These are phyloP conservation scores for Dactylellina drechsleri DNA, from an alignment of 2,329 filamentous ascomycete genomes.

Conservation along the genomic window DNA sequence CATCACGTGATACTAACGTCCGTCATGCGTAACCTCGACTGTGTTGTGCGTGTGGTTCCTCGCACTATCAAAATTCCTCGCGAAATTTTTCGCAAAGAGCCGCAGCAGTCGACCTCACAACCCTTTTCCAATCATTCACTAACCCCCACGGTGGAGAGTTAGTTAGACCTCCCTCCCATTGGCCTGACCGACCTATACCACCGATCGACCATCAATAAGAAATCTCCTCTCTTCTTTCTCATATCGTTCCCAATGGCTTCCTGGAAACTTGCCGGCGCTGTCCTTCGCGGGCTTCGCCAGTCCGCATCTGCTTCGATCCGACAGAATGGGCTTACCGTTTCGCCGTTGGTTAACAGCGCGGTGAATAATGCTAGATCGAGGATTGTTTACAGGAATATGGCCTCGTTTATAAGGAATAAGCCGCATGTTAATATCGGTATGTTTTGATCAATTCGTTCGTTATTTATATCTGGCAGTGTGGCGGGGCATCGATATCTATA, in stretches of 20 bases:
- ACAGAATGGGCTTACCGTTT: slow-evolving; percentile 53
- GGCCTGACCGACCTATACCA: not conserved
- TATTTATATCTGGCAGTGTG: slow-evolving; percentile 4
- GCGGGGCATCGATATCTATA: slow-evolving; percentile 39
- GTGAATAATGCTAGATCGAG: slow-evolving; percentile 68
- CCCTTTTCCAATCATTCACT: slow-evolving; percentile 1
- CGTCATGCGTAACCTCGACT: not conserved
- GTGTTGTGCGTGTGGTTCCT: slow-evolving; percentile 37
- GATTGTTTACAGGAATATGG: slow-evolving; percentile 50
- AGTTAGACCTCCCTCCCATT: slow-evolving; percentile 1
- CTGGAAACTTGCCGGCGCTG: slow-evolving; percentile 57
- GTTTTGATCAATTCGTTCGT: slow-evolving; percentile 55
- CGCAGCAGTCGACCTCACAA: slow-evolving; percentile 19
- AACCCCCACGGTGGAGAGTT: slow-evolving; percentile 5
- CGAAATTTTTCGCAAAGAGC: slow-evolving; percentile 54
- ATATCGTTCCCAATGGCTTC: slow-evolving; percentile 57
- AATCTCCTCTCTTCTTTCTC: not conserved
- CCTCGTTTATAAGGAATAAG: slow-evolving; percentile 82
- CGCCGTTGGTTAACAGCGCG: slow-evolving; percentile 59
- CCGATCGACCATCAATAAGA: not conserved
- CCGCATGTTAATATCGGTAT: slow-evolving; percentile 97
- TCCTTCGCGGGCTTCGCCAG: slow-evolving; percentile 56
- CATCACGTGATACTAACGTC: slow-evolving; percentile 31
- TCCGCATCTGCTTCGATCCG: slow-evolving; percentile 46
- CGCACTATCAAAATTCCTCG: slow-evolving; percentile 32